Percentiles rank a stretch among this genome's conserved stretches.
Conservation (phyloP, 192 early-diverging fungal species). For the Oehlia diaphana region DNA sequence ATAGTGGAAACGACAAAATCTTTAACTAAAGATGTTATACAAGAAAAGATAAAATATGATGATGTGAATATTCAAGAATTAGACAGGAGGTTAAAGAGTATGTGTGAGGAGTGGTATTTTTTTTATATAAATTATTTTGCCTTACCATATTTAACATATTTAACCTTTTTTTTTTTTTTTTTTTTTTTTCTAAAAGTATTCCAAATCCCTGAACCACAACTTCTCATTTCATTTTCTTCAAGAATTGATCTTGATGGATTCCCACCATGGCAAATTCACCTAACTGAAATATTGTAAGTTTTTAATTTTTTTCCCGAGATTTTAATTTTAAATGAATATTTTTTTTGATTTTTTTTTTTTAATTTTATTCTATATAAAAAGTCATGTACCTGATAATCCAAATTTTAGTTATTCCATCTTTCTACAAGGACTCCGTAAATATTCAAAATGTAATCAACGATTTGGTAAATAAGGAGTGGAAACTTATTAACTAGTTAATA, state of each 20-base stretch:
- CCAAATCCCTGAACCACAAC: too few species aligned
- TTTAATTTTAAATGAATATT: too few species aligned
- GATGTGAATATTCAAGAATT: constrained; percentile 10
- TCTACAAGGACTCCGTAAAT: constrained; percentile 37
- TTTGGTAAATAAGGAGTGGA: constrained; percentile 29
- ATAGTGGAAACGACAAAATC: constrained; percentile 16
- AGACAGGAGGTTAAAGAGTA: constrained; percentile 19
- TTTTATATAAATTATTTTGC: too few species aligned
- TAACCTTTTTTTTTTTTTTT: too few species aligned
- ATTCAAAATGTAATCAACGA: constrained; percentile 45
- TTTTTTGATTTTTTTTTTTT: background rate
- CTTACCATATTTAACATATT: too few species aligned
- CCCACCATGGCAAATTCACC: too few species aligned
- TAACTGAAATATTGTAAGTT: too few species aligned
- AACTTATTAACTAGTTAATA: too few species aligned
- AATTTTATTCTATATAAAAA: background rate
- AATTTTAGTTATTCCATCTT: constrained; percentile 40
- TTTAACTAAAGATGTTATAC: constrained; percentile 1
- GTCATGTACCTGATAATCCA: constrained; percentile 31
- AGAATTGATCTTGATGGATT: too few species aligned
- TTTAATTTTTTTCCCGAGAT: too few species aligned
- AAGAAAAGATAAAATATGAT: constrained; percentile 13
- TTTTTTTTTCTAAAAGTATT: too few species aligned
- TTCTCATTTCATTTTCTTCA: too few species aligned
- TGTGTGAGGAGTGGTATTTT: background rate